Conservation (phyloP, 2,329 filamentous ascomycete genomes). For the Sphaerostilbella broomeana region DNA sequence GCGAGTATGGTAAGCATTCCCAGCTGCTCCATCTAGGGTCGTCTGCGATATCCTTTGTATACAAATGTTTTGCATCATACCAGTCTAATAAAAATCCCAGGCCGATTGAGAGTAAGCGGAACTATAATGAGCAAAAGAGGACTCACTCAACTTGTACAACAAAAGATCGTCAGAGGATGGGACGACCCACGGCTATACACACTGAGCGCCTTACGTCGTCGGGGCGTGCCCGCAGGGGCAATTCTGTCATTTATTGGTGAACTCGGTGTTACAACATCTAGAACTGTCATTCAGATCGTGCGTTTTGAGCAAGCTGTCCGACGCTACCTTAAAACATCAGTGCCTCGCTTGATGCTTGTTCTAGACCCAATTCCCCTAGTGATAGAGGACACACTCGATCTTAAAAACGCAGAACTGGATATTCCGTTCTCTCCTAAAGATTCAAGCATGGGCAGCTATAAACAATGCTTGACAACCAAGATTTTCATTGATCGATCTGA, state of each 20-base stretch:
- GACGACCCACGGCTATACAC: conserved; percentile 89
- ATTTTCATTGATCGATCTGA: conserved; percentile 46
- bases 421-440: conserved; percentile 81
- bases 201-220: conserved; percentile 71
- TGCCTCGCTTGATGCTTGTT: conserved; percentile 83
- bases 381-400: conserved; percentile 62
- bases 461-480: conserved; percentile 60
- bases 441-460: conserved; percentile 56
- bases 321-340: conserved; percentile 78
- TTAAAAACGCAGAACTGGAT: conserved; percentile 55
- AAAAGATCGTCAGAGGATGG: conserved; percentile 77
- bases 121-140: conserved; percentile 84
- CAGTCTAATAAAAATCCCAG: no score
- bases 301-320: conserved; percentile 84
- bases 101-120: conserved; percentile 62
- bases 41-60: no score
- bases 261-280: conserved; percentile 79
- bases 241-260: conserved; percentile 87
- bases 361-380: conserved; percentile 77
- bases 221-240: conserved; percentile 81
- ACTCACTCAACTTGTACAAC: conserved; percentile 70
- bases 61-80: no score
- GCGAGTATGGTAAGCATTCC: conserved; percentile 70
- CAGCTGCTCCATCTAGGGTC: no score
- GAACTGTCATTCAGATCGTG: conserved; percentile 69